Percentiles rank a stretch among this genome's conserved stretches.
These are phyloP conservation scores for Patellifolia procumbens DNA, from an alignment of 179 eudicot species.

Conservation along the genomic window DNA sequence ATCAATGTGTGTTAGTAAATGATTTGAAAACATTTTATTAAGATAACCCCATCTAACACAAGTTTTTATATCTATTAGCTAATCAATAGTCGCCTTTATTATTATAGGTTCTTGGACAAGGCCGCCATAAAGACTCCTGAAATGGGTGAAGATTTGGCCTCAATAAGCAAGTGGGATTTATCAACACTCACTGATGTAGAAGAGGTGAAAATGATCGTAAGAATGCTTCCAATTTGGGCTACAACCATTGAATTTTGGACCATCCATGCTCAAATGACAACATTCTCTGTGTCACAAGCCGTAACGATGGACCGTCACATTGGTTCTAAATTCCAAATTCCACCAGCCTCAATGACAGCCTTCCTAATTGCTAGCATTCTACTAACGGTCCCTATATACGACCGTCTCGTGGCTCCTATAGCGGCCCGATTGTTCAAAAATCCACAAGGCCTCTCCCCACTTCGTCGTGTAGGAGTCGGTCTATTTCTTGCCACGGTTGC, in stretches of 20 bases:
- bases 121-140: conserved; percentile 64
- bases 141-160: conserved; percentile 12
- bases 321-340: conserved; percentile 62
- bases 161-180: conserved; percentile 53
- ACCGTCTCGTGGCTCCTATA: conserved; percentile 52
- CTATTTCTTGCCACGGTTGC: conserved; percentile 59
- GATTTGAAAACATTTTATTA: too few relatives aligned
- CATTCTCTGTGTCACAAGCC: conserved; percentile 88
- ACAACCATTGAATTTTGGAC: conserved; percentile 93
- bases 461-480: conserved; percentile 71
- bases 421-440: conserved; percentile 45
- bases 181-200: conserved; percentile 83
- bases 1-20: too few relatives aligned
- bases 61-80: too few relatives aligned
- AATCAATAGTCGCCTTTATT: not conserved
- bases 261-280: conserved; percentile 90
- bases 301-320: conserved; percentile 79
- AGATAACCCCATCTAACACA: too few relatives aligned
- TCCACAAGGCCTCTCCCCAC: conserved; percentile 74
- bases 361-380: conserved; percentile 75
- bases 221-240: conserved; percentile 96
- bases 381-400: conserved; percentile 69
- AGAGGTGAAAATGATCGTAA: conserved; percentile 75
- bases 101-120: conserved; percentile 78
- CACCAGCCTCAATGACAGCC: conserved; percentile 72